Evolutionary conservation across 148 eudicot species (phyloP), one percentile per base, ranked within the genome.

Genomic region (Polygonum aviculare): DNA sequence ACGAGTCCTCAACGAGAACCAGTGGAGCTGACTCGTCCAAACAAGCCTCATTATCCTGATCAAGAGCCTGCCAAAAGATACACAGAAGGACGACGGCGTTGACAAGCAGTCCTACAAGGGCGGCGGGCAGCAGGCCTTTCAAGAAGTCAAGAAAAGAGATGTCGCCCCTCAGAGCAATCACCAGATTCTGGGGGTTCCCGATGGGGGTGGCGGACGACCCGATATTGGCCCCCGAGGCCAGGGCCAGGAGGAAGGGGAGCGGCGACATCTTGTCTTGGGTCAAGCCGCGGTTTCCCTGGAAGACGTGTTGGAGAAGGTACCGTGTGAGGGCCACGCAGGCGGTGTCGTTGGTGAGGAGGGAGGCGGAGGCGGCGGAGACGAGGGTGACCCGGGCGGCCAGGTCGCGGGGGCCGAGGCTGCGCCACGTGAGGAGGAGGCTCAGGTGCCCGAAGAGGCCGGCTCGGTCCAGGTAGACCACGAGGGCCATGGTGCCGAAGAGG

Each of bases 401-500:
- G 59, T 90, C 95, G 59, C 87, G 88, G 7, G 95, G 69, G 12
- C 95, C 95, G 38, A 14, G 63, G 76, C 88, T 84, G 47, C 81
- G 86, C 89, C 89, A 90, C 0, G 90, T 26, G 14, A 90, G 85
- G 77, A 88, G 70, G 52, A 83, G 84, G 33, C 92, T 89, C 21
- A 90, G 80, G 85, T 87, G 82, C 21, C 78, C 70, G 70, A 90
- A 88, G 90, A 90, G 86, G 51, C 87, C 92, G 0, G 95, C 95
- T 76, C 86, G 73, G 75, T 88, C 95, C 1, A 90, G 90, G 78
- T 84, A 88, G 69, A 86, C 83, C 74, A 90, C 84, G 1, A 88
- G 89, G 6, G 88, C 89, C 95, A 90, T 90, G 4, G 92, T 90
- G 16, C 92, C 95, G 65, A 90, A 90, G 11, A 90, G 83, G 36